Evolutionary conservation across 176 grass and related monocot genomes (phyloP).

Genomic region (Chloris gayana): DNA sequence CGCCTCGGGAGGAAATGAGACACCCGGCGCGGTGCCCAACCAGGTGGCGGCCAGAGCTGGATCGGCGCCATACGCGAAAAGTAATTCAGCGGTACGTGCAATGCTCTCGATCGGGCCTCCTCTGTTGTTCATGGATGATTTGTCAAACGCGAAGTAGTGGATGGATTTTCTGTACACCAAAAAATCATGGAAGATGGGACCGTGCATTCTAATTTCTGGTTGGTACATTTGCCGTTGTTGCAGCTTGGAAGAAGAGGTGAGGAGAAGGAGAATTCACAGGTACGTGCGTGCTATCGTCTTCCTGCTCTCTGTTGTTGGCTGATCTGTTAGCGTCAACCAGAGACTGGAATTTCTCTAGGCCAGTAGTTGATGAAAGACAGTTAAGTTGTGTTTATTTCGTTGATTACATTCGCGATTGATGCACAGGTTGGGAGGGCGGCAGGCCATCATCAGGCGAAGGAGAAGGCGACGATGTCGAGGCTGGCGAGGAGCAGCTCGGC

Average conservation of each 20-base stretch:
- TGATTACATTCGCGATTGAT: neutral
- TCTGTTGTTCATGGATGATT: neutral
- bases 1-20: too few species aligned
- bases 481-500: conserved; percentile 20
- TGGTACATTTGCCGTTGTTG: neutral
- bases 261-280: neutral
- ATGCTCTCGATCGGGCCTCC: neutral
- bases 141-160: neutral
- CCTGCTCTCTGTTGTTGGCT: too few species aligned
- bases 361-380: too few species aligned
- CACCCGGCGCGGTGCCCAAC: neutral
- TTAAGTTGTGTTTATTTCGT: neutral
- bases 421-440: conserved; percentile 16
- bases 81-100: conserved; percentile 17
- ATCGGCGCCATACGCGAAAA: conserved; percentile 9
- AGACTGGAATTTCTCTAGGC: neutral
- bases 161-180: neutral
- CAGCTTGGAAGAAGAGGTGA: conserved; percentile 12
- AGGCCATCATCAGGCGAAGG: neutral
- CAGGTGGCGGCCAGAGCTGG: neutral
- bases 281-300: too few species aligned
- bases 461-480: conserved; percentile 17
- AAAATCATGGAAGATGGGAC: too few species aligned
- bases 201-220: neutral
- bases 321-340: too few species aligned